Evolutionary conservation across 306 rosid genomes (phyloP), one percentile per base, ranked within the genome.

Genomic region (Begonia peltatifolia): DNA sequence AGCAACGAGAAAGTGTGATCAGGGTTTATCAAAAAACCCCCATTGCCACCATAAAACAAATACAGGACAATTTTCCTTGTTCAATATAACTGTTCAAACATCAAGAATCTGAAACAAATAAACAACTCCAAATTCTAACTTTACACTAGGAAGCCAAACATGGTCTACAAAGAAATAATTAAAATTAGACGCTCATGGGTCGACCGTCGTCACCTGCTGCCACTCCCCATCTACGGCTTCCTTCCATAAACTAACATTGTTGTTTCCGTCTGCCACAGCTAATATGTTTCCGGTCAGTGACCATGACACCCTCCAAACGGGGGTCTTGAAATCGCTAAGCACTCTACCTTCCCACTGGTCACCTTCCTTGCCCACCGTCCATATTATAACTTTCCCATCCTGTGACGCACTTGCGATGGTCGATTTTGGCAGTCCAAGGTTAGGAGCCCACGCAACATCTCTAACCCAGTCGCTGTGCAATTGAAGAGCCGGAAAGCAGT

Each of bases 401-500:
- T 86, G 86, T 0, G 93, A 86, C 14, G 93, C 83, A 11, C 95
- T 82, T 12, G 93, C 88, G 60, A 86, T 77, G 0, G 93, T 82
- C 11, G 95, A 86, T 65, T 86, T 86, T 0, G 95, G 95, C 18
- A 82, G 86, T 14, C 95, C 95, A 70, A 86, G 76, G 69, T 79
- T 86, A 11, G 95, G 88, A 1, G 95, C 95, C 95, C 95, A 86
- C 7, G 95, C 93, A 51, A 86, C 88, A 55, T 82, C 93, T 54
- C 88, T 76, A 58, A 82, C 95, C 88, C 93, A 82, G 80, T 86
- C 95, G 15, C 64, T 64, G 48, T 86, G 95, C 93, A 73, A 82
- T 17, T 79, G 76, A 73, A 82, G 88, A 50, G 95, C 86, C 30
- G 95, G 93, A 65, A 77, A 86, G 74, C 93, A 85, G 54, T 85